Evolutionary conservation across 768 basidiomycete genomes (phyloP).

Genomic region (Asterophora parasitica): DNA sequence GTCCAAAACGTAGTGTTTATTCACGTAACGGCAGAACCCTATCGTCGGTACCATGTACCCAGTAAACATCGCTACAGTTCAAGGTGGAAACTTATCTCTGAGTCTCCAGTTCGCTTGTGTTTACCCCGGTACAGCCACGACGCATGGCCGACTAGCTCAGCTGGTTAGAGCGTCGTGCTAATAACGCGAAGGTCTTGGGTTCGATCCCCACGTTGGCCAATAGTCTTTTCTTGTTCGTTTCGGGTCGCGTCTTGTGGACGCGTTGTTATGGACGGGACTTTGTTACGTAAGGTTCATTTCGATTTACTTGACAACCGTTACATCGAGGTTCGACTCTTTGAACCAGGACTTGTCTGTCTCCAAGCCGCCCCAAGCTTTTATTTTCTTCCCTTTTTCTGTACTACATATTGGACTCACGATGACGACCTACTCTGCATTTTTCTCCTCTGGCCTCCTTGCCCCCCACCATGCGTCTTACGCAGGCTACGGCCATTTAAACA

Average conservation of each 20-base stretch:
- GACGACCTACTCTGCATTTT: constrained; percentile 60
- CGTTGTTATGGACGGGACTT: constrained; percentile 2
- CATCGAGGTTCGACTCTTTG: background rate
- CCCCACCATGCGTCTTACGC: constrained; percentile 23
- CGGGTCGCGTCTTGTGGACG: background rate
- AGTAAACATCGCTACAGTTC: no score
- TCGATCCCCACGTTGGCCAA: constrained; percentile 77
- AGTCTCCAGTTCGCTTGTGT: no score
- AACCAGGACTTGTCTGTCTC: background rate
- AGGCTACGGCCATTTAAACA: background rate
- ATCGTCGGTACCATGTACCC: no score
- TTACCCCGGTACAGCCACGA: no score
- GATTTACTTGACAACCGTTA: background rate
- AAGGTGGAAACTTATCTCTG: no score
- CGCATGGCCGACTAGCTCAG: constrained; percentile 83
- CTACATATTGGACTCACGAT: constrained; percentile 14
- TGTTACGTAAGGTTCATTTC: constrained; percentile 11
- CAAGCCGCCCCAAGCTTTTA: constrained; percentile 1
- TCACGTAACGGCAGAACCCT: no score
- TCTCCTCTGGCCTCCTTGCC: constrained; percentile 67
- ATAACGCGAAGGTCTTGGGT: constrained; percentile 82
- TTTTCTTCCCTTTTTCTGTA: constrained; percentile 2
- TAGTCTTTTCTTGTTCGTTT: background rate
- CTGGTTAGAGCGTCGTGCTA: constrained; percentile 93
- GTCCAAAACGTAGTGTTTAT: constrained; percentile 39